These are phyloP conservation scores for Prunus campanulata DNA, from an alignment of 306 rosid species.

Conservation along the genomic window DNA sequence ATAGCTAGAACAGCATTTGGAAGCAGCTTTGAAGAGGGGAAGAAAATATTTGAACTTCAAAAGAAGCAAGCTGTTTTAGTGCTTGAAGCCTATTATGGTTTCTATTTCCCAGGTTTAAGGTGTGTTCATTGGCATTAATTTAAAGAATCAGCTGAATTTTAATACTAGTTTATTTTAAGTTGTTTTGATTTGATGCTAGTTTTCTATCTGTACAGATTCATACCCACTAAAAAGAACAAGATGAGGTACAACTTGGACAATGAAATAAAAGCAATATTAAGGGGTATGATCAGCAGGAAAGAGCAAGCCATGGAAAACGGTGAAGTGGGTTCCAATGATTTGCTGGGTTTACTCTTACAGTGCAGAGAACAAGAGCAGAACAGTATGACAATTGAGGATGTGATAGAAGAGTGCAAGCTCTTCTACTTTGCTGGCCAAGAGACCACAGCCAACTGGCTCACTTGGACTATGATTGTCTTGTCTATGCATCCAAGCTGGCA, in stretches of 20 bases:
- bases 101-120: conserved; percentile 51
- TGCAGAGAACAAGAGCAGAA: conserved; percentile 20
- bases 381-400: conserved; percentile 38
- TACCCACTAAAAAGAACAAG: conserved; percentile 44
- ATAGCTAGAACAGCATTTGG: conserved; percentile 50
- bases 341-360: conserved; percentile 35
- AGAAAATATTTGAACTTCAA: conserved; percentile 44
- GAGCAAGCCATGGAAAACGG: conserved; percentile 27
- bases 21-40: conserved; percentile 45
- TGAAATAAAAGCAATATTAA: conserved; percentile 31
- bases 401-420: conserved; percentile 57
- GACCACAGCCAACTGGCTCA: conserved; percentile 41
- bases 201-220: conserved; percentile 18
- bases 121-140: neutral
- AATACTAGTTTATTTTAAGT: neutral
- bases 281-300: conserved; percentile 31
- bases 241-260: conserved; percentile 32
- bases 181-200: neutral
- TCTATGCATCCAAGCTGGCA: conserved; percentile 47
- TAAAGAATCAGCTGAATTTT: neutral
- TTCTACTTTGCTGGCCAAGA: conserved; percentile 57
- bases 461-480: conserved; percentile 47
- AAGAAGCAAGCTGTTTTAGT: conserved; percentile 29
- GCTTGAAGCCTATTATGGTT: conserved; percentile 30
- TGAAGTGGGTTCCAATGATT: conserved; percentile 24